Percentiles rank a stretch among this genome's conserved stretches.
Conservation (phyloP, 1,284 basidiomycete genomes). For the Ganoderma meredithae region DNA sequence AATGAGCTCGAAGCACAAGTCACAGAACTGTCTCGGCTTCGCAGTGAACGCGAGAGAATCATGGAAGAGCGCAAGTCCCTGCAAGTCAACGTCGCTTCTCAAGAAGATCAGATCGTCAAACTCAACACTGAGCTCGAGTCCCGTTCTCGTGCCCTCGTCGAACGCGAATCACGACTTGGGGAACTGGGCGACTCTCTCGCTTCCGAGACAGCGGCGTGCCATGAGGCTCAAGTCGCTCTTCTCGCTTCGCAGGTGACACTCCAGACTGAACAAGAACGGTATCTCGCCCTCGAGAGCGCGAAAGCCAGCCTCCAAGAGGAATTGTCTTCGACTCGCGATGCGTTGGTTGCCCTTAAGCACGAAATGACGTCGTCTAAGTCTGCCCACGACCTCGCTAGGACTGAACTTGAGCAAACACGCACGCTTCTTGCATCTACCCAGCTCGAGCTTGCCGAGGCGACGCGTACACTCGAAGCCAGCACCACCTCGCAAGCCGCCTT, state of each 20-base stretch:
- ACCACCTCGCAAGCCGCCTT: slow-evolving; percentile 13
- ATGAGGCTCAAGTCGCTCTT: slow-evolving; percentile 5
- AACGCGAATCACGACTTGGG: slow-evolving; percentile 8
- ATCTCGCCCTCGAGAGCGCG: slow-evolving; percentile 4
- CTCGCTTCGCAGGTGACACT: slow-evolving; percentile 4
- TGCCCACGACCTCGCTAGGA: neutral
- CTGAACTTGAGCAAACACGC: slow-evolving; percentile 14
- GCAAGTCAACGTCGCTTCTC: slow-evolving; percentile 15
- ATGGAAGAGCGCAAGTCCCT: slow-evolving; percentile 24
- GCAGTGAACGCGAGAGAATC: slow-evolving; percentile 20
- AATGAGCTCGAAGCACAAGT: slow-evolving; percentile 18
- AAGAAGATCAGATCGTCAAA: slow-evolving; percentile 16
- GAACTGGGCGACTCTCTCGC: slow-evolving; percentile 13
- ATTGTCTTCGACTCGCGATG: slow-evolving; percentile 1
- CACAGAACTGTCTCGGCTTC: slow-evolving; percentile 20
- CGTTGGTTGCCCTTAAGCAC: neutral
- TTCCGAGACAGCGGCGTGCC: neutral
- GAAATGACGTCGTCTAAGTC: slow-evolving; percentile 10
- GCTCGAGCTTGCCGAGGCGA: slow-evolving; percentile 15
- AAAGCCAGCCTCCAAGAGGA: slow-evolving; percentile 1
- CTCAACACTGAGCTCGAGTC: slow-evolving; percentile 20
- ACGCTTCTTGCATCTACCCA: slow-evolving; percentile 1
- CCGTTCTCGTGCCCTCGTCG: slow-evolving; percentile 12
- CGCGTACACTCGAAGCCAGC: slow-evolving; percentile 6
- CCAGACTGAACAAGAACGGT: slow-evolving; percentile 2